These are phyloP conservation scores for Laburnicola sp. DNA, from an alignment of 2,329 filamentous ascomycete genomes.

Conservation along the genomic window DNA sequence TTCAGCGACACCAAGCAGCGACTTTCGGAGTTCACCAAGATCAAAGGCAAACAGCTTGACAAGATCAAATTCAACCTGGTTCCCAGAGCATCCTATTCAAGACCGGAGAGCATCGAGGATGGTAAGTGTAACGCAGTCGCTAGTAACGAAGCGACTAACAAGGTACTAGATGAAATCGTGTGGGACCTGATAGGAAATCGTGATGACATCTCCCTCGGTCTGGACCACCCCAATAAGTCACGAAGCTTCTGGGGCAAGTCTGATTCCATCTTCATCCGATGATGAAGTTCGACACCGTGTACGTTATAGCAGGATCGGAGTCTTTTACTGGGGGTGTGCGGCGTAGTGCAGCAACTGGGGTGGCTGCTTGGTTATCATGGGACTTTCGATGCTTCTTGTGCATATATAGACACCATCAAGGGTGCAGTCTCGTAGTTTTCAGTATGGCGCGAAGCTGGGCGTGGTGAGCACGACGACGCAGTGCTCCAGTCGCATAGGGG, in stretches of 20 bases:
- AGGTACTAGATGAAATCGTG: conserved; percentile 49
- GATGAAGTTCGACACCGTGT: conserved; percentile 22
- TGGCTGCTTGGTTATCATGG: conserved; percentile 9
- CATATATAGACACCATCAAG: conserved; percentile 15
- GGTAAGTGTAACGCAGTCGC: conserved; percentile 62
- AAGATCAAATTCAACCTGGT: conserved; percentile 92
- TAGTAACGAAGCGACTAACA: conserved; percentile 12
- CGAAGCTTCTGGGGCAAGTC: conserved; percentile 62
- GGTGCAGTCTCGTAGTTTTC: background rate
- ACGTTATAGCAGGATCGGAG: conserved; percentile 23
- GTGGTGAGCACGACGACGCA: background rate
- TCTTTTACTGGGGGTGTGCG: conserved; percentile 4
- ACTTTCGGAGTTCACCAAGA: conserved; percentile 86
- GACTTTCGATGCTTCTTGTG: conserved; percentile 10
- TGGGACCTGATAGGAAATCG: conserved; percentile 47
- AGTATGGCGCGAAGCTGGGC: background rate
- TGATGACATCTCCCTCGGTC: conserved; percentile 51
- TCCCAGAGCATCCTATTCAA: conserved; percentile 69
- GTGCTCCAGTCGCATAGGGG: background rate
- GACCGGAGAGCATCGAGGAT: conserved; percentile 81
- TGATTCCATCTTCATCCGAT: conserved; percentile 66
- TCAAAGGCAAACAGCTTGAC: conserved; percentile 97
- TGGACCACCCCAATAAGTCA: conserved; percentile 66
- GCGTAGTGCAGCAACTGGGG: conserved; percentile 5
- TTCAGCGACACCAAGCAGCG: conserved; percentile 94